Percentiles rank a stretch among this genome's conserved stretches.
phyloP scores from a whole-genome alignment of 768 basidiomycete species.

The Boletellus emodensis region DNA sequence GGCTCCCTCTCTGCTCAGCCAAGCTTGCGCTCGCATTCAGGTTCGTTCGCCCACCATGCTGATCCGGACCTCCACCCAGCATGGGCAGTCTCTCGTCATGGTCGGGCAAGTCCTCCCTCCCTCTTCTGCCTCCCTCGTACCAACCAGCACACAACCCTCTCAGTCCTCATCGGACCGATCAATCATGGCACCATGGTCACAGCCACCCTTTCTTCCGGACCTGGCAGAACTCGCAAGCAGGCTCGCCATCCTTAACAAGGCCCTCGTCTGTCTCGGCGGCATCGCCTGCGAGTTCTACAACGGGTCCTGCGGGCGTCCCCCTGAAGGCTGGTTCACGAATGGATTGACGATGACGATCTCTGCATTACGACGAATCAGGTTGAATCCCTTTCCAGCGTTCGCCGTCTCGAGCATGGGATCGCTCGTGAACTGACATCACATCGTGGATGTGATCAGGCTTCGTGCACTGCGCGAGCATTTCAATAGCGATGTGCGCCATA shows the following conservation, averaged over 20 bases:
- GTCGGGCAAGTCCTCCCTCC: conserved; percentile 58
- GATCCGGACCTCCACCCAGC: conserved; percentile 35
- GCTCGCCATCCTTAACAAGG: conserved; percentile 79
- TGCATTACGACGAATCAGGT: too few relatives aligned
- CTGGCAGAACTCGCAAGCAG: conserved; percentile 45
- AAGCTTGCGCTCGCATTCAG: conserved; percentile 93
- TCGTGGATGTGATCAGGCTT: too few relatives aligned
- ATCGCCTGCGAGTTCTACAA: conserved; percentile 89
- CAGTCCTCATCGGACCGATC: conserved; percentile 83
- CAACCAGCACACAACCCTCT: conserved; percentile 49
- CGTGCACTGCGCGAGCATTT: too few relatives aligned
- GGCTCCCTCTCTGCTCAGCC: conserved; percentile 68
- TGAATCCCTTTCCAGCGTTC: too few relatives aligned
- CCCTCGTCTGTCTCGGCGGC: conserved; percentile 89
- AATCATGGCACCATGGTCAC: conserved; percentile 62
- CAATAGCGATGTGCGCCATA: too few relatives aligned
- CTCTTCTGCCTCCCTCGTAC: not conserved
- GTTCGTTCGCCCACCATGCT: conserved; percentile 22
- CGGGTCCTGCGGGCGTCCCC: conserved; percentile 60
- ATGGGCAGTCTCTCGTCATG: conserved; percentile 92
- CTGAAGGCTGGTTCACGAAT: too few relatives aligned
- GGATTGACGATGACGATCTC: too few relatives aligned
- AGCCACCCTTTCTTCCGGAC: conserved; percentile 55
- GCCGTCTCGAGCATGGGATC: too few relatives aligned
- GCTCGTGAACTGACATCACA: too few relatives aligned